Evolutionary conservation across 2,329 filamentous ascomycete genomes (phyloP).

Genomic region (Pleoardoris graminearum): DNA sequence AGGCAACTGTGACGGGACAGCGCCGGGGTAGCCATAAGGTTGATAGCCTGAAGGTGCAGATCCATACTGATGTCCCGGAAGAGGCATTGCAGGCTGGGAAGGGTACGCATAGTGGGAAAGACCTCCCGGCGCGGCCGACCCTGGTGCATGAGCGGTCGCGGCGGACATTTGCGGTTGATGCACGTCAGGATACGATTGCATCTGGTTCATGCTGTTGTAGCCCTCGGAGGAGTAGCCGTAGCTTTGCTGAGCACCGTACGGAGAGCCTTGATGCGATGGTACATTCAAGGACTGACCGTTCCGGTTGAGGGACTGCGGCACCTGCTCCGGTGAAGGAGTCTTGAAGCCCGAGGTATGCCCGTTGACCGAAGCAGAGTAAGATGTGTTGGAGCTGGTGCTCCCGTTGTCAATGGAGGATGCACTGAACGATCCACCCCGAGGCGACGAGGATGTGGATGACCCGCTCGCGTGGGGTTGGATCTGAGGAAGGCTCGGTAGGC

Average conservation of each 20-base stretch:
- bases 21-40: slow-evolving; percentile 75
- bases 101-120: slow-evolving; percentile 75
- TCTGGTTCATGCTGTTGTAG: slow-evolving; percentile 75
- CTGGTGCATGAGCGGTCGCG: slow-evolving; percentile 72
- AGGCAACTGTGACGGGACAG: slow-evolving; percentile 73
- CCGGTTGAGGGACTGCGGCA: slow-evolving; percentile 50
- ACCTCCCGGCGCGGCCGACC: slow-evolving; percentile 73
- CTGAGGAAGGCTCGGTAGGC: slow-evolving; percentile 71
- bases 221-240: slow-evolving; percentile 43
- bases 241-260: slow-evolving; percentile 45
- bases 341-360: slow-evolving; percentile 64
- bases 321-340: slow-evolving; percentile 74
- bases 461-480: slow-evolving; percentile 66
- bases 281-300: slow-evolving; percentile 43
- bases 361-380: slow-evolving; percentile 60
- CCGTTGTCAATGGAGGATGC: slow-evolving; percentile 55
- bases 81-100: slow-evolving; percentile 72
- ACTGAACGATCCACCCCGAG: slow-evolving; percentile 75
- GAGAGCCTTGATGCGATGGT: slow-evolving; percentile 45
- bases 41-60: slow-evolving; percentile 61
- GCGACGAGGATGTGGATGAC: slow-evolving; percentile 72
- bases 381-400: slow-evolving; percentile 59
- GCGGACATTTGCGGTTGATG: slow-evolving; percentile 75
- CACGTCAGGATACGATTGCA: slow-evolving; percentile 83
- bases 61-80: slow-evolving; percentile 71